Evolutionary conservation across 163 green algal genomes (phyloP), one percentile per base, ranked within the genome.

Genomic region (Coccomyxa subellipsoidea): DNA sequence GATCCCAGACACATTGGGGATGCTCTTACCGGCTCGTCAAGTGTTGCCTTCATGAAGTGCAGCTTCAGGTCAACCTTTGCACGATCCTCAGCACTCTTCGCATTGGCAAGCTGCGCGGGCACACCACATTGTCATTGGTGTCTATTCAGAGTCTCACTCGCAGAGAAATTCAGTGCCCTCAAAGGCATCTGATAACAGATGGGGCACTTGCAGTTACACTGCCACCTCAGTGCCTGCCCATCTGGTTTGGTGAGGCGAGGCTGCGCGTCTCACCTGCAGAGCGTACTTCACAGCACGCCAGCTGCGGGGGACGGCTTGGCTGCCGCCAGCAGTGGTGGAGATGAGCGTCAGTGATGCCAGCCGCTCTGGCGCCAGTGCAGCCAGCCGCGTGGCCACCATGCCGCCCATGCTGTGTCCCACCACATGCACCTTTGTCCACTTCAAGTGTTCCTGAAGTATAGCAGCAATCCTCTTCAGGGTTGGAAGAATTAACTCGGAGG

Each of bases 361-460:
- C 5, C 84, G 75, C 10, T 87, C 37, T 2, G 91, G 91, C 25
- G 80, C 76, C 78, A 77, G n/a, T 2, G 83, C 81, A 18, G 90
- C 89, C 73, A 94, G 78, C 78, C 88, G 86, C 31, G 69, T 78
- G 1, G 87, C 87, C n/a, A 95, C 86, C 91, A 95, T 95, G 69
- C 80, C 89, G 23, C 91, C 91, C 91, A 95, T 93, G 69, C 79
- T 82, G 85, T 92, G 90, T 1, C 91, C 91, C 29, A 95, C 85
- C 21, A 94, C 72, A 81, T 95, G 91, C 12, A 88, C 91, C 0
- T 75, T 32, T 32, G 29, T 36, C 91, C 91, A 95, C 4, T 84
- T 75, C 34, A 95, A 36, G 0, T 90, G 75, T 25, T 92, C 86
- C 90, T 94, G 89, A 83, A 86, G 15, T 6, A 6, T 54, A 80